Evolutionary conservation across 75 land plant genomes (phyloP), one percentile per base, ranked within the genome.

Genomic region (Pinus albicaulis): DNA sequence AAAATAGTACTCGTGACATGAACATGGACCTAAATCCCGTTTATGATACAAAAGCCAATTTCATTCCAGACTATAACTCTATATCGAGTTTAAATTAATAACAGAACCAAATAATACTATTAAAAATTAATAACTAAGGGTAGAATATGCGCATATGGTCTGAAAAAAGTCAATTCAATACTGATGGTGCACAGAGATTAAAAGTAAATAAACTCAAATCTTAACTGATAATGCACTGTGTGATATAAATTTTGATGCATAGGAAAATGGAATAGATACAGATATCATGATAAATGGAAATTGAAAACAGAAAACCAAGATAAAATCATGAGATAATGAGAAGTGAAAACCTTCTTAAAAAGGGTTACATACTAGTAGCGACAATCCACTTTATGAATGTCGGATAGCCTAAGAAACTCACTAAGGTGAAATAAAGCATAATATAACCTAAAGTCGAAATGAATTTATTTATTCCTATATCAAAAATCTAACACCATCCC

Each of bases 131-230:
- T 16, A 19, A 41, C 59, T 5, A 22, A 28, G 13, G 19, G 28
- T 25, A 76, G 20, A 28, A 72, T 76, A 52, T 74, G 83, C 87
- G 58, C 81, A 15, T 2, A 26, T 22, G 2, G 64, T 24, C 24
- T 61, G 64, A 5, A 38, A 38, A 38, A 2, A 6, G 41, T 38
- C 41, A 38, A 38, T 38, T 38, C 41, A 38, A 38, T 38, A 6
- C 41, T 38, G 41, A 38, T 38, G 41, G 6, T 38, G 41, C 41
- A 38, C 41, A 38, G 4, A 24, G 16, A 28, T 28, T 26, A 24
- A 24, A 26, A 61, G 34, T 61, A 25, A 61, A 61, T n/a, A 23
- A 7, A 61, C 11, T 24, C 26, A 25, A 25, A 26, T 0, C 13
- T 25, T 26, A 7, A 61, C 24, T 25, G 34, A 61, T 12, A 2